Percentiles rank a stretch among this genome's conserved stretches.
Evolutionary conservation across 805 yeast species (phyloP).

Genomic region (Candida vaughaniae): DNA sequence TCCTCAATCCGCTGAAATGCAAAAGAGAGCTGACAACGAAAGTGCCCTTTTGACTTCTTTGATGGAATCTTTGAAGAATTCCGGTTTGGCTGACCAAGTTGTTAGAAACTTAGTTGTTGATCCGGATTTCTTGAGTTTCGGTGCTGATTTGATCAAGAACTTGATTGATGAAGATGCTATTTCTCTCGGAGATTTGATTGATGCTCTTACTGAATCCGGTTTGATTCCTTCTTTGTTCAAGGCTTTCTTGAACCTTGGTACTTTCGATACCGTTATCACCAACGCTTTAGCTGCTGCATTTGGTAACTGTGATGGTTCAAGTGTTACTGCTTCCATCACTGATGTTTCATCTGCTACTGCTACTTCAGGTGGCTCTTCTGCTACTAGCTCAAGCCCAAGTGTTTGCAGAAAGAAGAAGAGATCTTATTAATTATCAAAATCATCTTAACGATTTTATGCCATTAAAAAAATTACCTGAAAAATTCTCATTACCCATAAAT

Average conservation of each 20-base stretch:
- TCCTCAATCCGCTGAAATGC: background rate
- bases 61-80: constrained; percentile 43
- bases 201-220: constrained; percentile 35
- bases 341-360: constrained; percentile 16
- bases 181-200: constrained; percentile 24
- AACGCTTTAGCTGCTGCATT: constrained; percentile 44
- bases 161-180: constrained; percentile 31
- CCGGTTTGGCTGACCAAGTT: constrained; percentile 41
- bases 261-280: constrained; percentile 39
- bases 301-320: constrained; percentile 33
- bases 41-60: constrained; percentile 27
- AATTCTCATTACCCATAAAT: constrained; percentile 4
- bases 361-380: constrained; percentile 16
- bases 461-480: background rate
- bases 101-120: constrained; percentile 38
- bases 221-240: constrained; percentile 36
- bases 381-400: constrained; percentile 15
- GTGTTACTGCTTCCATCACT: constrained; percentile 26
- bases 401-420: constrained; percentile 24
- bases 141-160: constrained; percentile 34
- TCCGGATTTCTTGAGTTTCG: constrained; percentile 34
- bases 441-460: constrained; percentile 8
- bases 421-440: constrained; percentile 17
- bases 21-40: constrained; percentile 5
- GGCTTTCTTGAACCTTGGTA: constrained; percentile 36